A percentile compares a stretch with the other conserved stretches of the same genome.
These are phyloP conservation scores for Lanmaoa rubissima DNA, from an alignment of 768 basidiomycete species.

Conservation along the genomic window DNA sequence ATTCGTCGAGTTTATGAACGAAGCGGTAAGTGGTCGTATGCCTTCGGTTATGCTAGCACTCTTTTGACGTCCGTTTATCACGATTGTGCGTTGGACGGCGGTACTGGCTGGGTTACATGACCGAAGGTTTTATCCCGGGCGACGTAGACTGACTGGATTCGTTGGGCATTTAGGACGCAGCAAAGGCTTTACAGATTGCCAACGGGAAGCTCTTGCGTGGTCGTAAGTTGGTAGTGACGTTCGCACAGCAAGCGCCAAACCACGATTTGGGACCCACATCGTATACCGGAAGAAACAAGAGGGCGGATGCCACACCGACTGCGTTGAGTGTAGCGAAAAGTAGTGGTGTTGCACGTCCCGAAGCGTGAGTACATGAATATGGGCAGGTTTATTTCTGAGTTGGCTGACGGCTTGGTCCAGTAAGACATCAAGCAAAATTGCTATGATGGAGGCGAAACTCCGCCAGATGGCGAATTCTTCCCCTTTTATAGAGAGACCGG, in stretches of 20 bases:
- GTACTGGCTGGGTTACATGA: constrained; percentile 15
- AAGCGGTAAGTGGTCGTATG: constrained; percentile 62
- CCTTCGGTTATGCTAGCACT: constrained; percentile 18
- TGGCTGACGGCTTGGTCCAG: constrained; percentile 12
- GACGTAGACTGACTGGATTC: constrained; percentile 19
- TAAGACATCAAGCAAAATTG: constrained; percentile 88
- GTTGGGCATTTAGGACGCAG: constrained; percentile 67
- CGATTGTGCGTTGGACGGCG: constrained; percentile 20
- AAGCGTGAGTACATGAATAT: constrained; percentile 39
- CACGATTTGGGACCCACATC: constrained; percentile 30
- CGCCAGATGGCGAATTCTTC: constrained; percentile 60
- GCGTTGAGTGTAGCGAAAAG: constrained; percentile 87
- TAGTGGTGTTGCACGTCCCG: constrained; percentile 46
- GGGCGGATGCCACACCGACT: constrained; percentile 71
- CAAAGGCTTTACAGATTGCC: constrained; percentile 66
- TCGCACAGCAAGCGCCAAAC: constrained; percentile 79
- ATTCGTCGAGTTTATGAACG: constrained; percentile 80
- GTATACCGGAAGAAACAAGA: constrained; percentile 36
- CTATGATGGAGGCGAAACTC: constrained; percentile 94
- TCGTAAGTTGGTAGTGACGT: constrained; percentile 86
- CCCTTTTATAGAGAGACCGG: constrained; percentile 19
- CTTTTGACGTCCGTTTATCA: constrained; percentile 29
- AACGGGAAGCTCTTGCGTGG: constrained; percentile 85
- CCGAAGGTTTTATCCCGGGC: constrained; percentile 18
- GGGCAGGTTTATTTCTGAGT: constrained; percentile 1